phyloP scores from a whole-genome alignment of 768 basidiomycete genomes.

The Leccinum sublutescens region DNA sequence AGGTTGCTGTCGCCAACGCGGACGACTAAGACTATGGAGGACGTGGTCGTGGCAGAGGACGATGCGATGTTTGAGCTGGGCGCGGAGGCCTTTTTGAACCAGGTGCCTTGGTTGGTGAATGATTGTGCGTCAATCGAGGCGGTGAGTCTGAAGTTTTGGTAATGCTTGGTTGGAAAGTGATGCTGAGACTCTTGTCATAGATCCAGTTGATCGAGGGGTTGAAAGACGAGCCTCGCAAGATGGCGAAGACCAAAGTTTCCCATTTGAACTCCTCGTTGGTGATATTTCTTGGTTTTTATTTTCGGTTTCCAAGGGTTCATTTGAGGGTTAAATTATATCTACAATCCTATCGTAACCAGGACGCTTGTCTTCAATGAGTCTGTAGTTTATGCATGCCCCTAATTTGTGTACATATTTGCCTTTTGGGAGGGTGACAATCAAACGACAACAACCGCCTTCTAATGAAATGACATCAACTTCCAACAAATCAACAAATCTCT shows the following conservation, averaged over 20 bases:
- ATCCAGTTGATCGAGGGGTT: background rate
- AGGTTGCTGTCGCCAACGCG: background rate
- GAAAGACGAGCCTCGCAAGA: background rate
- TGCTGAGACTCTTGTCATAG: background rate
- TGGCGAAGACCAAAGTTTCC: background rate
- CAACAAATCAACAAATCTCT: no score
- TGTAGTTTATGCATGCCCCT: no score
- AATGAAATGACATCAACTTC: no score
- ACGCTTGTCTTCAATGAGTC: no score
- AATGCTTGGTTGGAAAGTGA: background rate
- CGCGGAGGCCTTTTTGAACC: constrained; percentile 12
- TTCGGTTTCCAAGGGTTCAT: background rate
- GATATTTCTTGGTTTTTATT: background rate
- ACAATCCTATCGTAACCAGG: no score
- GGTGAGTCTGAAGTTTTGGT: background rate
- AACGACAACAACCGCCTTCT: no score
- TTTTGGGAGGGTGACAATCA: no score
- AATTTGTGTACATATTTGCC: no score
- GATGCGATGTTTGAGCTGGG: constrained; percentile 14
- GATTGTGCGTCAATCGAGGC: background rate
- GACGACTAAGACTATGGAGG: background rate
- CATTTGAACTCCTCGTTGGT: background rate
- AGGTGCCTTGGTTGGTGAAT: constrained; percentile 2
- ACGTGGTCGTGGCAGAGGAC: background rate
- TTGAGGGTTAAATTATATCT: no score